Percentiles rank a stretch among this genome's conserved stretches.
phyloP scores from a whole-genome alignment of 2,329 filamentous ascomycete genomes.

The Mycosphaerella sp. region DNA sequence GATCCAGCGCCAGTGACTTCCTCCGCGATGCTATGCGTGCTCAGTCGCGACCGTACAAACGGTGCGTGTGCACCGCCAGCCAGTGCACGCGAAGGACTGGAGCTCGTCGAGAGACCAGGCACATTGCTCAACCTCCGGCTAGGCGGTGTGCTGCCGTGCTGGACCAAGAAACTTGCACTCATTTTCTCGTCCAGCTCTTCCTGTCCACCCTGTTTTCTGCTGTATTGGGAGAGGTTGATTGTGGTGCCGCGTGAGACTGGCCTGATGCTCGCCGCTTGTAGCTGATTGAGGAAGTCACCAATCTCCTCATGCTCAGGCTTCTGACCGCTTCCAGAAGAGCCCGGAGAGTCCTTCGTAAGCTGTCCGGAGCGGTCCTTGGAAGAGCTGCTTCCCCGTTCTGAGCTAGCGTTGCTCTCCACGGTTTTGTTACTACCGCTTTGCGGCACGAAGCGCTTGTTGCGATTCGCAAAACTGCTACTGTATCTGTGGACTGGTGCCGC shows the following conservation, averaged over 20 bases:
- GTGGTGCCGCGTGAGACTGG: constrained; percentile 50
- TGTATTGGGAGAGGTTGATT: constrained; percentile 57
- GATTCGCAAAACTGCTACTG: constrained; percentile 89
- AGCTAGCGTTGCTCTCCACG: constrained; percentile 71
- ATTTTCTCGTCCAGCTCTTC: constrained; percentile 79
- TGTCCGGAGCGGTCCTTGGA: constrained; percentile 40
- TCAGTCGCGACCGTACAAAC: constrained; percentile 86
- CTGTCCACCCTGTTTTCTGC: constrained; percentile 80
- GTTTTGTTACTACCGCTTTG: constrained; percentile 57
- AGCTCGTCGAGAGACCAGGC: constrained; percentile 68
- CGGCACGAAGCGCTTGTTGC: constrained; percentile 67
- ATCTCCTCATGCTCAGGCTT: constrained; percentile 80
- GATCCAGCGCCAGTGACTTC: constrained; percentile 29
- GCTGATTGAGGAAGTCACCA: constrained; percentile 80
- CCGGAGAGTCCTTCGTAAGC: constrained; percentile 58
- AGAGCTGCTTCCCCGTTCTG: constrained; percentile 68
- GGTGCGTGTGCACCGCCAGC: constrained; percentile 65
- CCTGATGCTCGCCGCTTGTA: constrained; percentile 41
- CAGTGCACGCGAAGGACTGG: constrained; percentile 77
- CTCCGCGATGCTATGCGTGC: constrained; percentile 78
- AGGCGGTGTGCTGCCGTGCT: constrained; percentile 72
- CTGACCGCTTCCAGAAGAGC: constrained; percentile 58
- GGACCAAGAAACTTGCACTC: constrained; percentile 78
- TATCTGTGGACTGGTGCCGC: constrained; percentile 67
- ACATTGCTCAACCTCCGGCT: constrained; percentile 65